These are phyloP conservation scores for Pholiota microspora DNA, from an alignment of 768 basidiomycete genomes.

Conservation along the genomic window DNA sequence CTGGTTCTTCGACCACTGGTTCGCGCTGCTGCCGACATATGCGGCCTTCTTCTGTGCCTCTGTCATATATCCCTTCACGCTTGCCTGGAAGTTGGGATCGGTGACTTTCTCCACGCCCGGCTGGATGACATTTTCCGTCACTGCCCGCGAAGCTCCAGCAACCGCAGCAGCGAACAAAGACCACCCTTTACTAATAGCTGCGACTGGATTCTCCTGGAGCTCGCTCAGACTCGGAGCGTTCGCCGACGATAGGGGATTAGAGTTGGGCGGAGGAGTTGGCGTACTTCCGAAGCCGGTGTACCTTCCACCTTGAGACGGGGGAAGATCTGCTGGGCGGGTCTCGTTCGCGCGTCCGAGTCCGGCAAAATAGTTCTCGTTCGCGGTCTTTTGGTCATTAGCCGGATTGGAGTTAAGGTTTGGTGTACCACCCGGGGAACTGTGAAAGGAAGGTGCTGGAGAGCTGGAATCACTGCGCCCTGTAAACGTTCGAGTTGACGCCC, in stretches of 20 bases:
- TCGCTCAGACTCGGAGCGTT: constrained; percentile 78
- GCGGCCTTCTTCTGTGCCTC: constrained; percentile 68
- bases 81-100: constrained; percentile 79
- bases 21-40: constrained; percentile 60
- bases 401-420: constrained; percentile 38
- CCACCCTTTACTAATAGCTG: constrained; percentile 92
- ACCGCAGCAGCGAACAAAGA: constrained; percentile 90
- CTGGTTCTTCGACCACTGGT: constrained; percentile 74
- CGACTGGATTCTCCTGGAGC: constrained; percentile 82
- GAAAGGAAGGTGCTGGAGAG: constrained; percentile 53
- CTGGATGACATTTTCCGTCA: constrained; percentile 87
- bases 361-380: constrained; percentile 88
- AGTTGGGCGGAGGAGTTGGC: constrained; percentile 54
- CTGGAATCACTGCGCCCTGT: constrained; percentile 50
- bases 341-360: constrained; percentile 82
- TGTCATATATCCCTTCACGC: constrained; percentile 67
- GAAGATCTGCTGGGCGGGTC: constrained; percentile 69
- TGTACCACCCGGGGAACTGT: constrained; percentile 33
- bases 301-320: constrained; percentile 90
- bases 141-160: constrained; percentile 70
- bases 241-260: constrained; percentile 77
- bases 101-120: constrained; percentile 80
- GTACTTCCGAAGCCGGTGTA: constrained; percentile 93
- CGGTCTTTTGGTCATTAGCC: constrained; percentile 60
- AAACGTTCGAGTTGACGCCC: constrained; percentile 60